Evolutionary conservation across 306 rosid species (phyloP), one percentile per base, ranked within the genome.

Genomic region (Vigna mungo): DNA sequence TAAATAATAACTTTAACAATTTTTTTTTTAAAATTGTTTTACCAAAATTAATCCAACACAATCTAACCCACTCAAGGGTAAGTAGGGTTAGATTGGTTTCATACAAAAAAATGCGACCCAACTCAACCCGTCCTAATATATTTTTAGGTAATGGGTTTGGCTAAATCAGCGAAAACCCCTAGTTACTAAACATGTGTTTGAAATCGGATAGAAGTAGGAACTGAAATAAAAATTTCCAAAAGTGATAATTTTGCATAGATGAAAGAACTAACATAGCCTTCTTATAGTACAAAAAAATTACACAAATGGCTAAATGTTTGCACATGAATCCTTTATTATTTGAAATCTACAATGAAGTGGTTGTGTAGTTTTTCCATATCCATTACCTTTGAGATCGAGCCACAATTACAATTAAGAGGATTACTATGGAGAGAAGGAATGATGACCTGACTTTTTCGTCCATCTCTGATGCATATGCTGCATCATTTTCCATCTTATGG

Each of bases 401-500:
- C 65, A 88, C 70, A 18, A 88, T 74, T 55, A 83, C 88, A 70
- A 85, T 85, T 52, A 93, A 49, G 23, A 90, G 60, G 77, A 84
- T 73, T 10, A 90, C 78, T 21, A 93, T 44, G 23, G 90, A 71
- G 58, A 90, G 89, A 77, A 81, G 85, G 9, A 87, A 36, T 14
- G 96, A 82, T n/a, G 96, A 85, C 60, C 82, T 77, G 27, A 90
- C 62, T 79, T 88, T 91, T 53, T 82, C 88, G 20, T 85, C 77
- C 30, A 85, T 37, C 39, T 81, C 84, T 52, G 39, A 21, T 63
- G 74, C 59, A 39, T 75, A 71, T 5, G 32, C 9, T n/a, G 75
- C 34, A 20, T 75, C 60, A 21, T 80, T 82, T 17, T 53, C 76
- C 7, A 11, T 75, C 69, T 36, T 71, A 4, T 82, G 82, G 27